Percentiles rank a stretch among this genome's conserved stretches.
These are phyloP conservation scores for Cymbopogon citratus DNA, from an alignment of 176 grass and related monocot species.

Conservation along the genomic window DNA sequence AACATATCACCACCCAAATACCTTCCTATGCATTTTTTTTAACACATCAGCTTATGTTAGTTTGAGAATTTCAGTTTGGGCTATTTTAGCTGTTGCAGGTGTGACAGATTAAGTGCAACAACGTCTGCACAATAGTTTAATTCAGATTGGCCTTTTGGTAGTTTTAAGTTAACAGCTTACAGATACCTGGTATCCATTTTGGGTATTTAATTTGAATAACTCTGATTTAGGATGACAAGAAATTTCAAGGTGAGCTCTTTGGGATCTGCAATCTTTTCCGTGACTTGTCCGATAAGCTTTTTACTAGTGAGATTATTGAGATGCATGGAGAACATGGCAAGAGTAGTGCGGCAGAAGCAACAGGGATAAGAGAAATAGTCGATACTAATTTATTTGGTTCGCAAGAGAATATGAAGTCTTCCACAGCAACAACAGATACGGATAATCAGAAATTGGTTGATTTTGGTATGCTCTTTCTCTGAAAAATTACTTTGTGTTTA, in stretches of 20 bases:
- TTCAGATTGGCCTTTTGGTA: slow-evolving; percentile 10
- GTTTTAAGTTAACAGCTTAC: background rate
- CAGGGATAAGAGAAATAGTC: slow-evolving; percentile 40
- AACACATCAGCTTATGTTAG: slow-evolving; percentile 3
- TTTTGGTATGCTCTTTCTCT: slow-evolving; percentile 36
- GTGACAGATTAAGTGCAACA: background rate
- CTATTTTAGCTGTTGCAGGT: slow-evolving; percentile 1
- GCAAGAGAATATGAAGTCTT: slow-evolving; percentile 19
- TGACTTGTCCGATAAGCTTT: slow-evolving; percentile 91
- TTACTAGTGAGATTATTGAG: slow-evolving; percentile 96
- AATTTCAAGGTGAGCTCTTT: slow-evolving; percentile 97
- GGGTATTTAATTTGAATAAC: slow-evolving; percentile 10
- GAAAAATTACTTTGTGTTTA: slow-evolving; percentile 14
- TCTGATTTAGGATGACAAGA: slow-evolving; percentile 71
- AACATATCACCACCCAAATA: background rate
- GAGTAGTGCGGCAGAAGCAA: slow-evolving; percentile 29
- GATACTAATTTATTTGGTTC: slow-evolving; percentile 40
- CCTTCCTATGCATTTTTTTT: slow-evolving; percentile 17
- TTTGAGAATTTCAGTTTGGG: slow-evolving; percentile 15
- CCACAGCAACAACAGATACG: background rate
- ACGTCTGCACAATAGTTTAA: background rate
- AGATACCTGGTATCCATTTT: slow-evolving; percentile 4
- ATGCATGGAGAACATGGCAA: slow-evolving; percentile 83
- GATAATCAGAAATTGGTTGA: slow-evolving; percentile 43
- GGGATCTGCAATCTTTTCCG: slow-evolving; percentile 95